Conservation (phyloP, 164 flowering plant genomes). For the Aristolochia contorta region DNA sequence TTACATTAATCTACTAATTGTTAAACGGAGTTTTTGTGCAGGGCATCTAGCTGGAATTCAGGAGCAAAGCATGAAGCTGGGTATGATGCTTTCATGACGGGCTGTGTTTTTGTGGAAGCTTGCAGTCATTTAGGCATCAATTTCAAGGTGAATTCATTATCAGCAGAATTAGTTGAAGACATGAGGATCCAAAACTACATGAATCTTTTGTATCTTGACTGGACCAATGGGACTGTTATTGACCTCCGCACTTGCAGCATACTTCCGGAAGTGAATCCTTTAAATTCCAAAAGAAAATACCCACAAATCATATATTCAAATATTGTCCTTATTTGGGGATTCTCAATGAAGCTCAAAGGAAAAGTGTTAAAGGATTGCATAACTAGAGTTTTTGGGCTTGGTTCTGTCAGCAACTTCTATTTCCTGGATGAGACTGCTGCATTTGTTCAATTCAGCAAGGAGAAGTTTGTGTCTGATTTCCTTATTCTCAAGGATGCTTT, state of each 20-base stretch:
- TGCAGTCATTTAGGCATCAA: slow-evolving; percentile 62
- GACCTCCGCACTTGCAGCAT: slow-evolving; percentile 48
- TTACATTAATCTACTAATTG: background rate
- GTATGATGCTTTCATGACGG: slow-evolving; percentile 98
- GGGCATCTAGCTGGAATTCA: slow-evolving; percentile 76
- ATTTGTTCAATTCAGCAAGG: slow-evolving; percentile 60
- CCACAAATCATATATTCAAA: slow-evolving; percentile 34
- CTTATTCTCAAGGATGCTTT: slow-evolving; percentile 48
- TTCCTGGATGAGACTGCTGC: slow-evolving; percentile 71
- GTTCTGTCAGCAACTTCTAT: slow-evolving; percentile 43
- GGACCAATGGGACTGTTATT: slow-evolving; percentile 56
- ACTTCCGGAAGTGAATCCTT: slow-evolving; percentile 13
- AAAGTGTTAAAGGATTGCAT: slow-evolving; percentile 45
- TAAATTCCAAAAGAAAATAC: slow-evolving; percentile 14
- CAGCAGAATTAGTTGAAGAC: slow-evolving; percentile 21
- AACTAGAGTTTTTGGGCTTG: slow-evolving; percentile 47
- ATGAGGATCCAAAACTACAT: slow-evolving; percentile 51
- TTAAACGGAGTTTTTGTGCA: slow-evolving; percentile 22
- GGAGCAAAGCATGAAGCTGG: slow-evolving; percentile 98
- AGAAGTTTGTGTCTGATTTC: slow-evolving; percentile 51
- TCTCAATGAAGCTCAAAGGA: slow-evolving; percentile 45
- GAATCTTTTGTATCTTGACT: slow-evolving; percentile 68
- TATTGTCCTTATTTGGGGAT: slow-evolving; percentile 69
- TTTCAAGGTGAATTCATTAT: slow-evolving; percentile 24
- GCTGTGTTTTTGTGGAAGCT: slow-evolving; percentile 80